These are phyloP conservation scores for Aspergillus quadricinctus DNA, from an alignment of 2,329 filamentous ascomycete genomes.

Conservation along the genomic window DNA sequence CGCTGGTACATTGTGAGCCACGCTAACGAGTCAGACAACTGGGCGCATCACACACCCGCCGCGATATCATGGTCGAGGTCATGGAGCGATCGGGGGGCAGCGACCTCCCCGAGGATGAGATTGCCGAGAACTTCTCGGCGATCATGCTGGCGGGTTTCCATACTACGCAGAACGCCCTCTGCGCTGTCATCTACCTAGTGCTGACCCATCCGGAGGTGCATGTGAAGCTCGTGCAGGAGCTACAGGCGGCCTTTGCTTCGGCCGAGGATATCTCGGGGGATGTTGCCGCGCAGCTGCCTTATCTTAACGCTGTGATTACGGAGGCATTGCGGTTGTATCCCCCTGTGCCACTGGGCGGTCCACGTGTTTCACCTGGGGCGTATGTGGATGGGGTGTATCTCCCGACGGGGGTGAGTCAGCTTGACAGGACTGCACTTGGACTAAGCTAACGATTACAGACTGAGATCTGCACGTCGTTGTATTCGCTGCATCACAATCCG, in stretches of 20 bases:
- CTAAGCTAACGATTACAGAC: slow-evolving; percentile 2
- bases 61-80: slow-evolving; percentile 25
- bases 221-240: slow-evolving; percentile 13
- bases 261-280: slow-evolving; percentile 17
- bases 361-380: slow-evolving; percentile 23
- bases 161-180: slow-evolving; percentile 23
- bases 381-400: slow-evolving; percentile 21
- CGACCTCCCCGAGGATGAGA: slow-evolving; percentile 17
- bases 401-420: slow-evolving; percentile 17
- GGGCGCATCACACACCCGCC: slow-evolving; percentile 16
- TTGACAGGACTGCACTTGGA: too few species aligned
- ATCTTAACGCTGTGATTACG: slow-evolving; percentile 27
- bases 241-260: slow-evolving; percentile 13
- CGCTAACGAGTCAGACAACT: slow-evolving; percentile 14
- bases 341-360: slow-evolving; percentile 25
- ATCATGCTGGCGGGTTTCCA: slow-evolving; percentile 26
- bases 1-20: neutral
- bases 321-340: slow-evolving; percentile 30
- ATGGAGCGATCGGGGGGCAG: slow-evolving; percentile 16
- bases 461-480: slow-evolving; percentile 27
- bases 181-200: slow-evolving; percentile 24
- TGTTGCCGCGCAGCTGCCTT: slow-evolving; percentile 17
- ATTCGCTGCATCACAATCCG: slow-evolving; percentile 28
- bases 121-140: slow-evolving; percentile 25
- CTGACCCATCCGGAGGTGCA: slow-evolving; percentile 20